Evolutionary conservation across 2,329 filamentous ascomycete genomes (phyloP), one percentile per base, ranked within the genome.

Genomic region (Penicillium expansum): DNA sequence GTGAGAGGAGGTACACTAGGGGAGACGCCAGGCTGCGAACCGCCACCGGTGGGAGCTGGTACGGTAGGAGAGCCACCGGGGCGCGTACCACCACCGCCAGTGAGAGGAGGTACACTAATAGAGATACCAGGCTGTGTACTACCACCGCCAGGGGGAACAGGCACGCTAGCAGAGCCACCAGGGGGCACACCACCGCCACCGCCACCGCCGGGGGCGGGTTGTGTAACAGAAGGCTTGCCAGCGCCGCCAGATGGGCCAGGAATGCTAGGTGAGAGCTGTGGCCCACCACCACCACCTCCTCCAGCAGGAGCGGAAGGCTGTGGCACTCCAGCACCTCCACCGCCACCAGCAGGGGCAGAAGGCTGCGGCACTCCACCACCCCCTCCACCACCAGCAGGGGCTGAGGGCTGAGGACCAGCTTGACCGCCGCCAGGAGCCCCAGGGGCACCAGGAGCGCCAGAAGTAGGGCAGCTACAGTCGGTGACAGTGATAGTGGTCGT

Each of bases 401-500:
- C 33, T 16, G 33, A 18, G 18, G 33, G 48, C 30, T 48, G 35
- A n/a, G 30, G n/a, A 10, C 22, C 44, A 50, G n/a, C 18, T 20
- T 33, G 48, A 11, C 48, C 35, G 14, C 29, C 37, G 44, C 59
- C 48, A 20, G 62, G 49, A 5, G 45, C 48, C 48, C 47, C 38
- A 13, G 60, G 47, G 14, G 22, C 47, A 14, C 52, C 50, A 30
- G 59, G 44, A 29, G 44, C 22, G 43, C 48, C 54, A 45, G 57
- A 55, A n/a, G 54, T 47, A 56, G 60, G 27, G 30, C 63, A 62
- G 41, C 54, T 55, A 52, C 65, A 67, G 44, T 59, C 60, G 22
- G 61, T 64, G 14, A 62, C 58, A 32, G 64, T 67, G 20, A 67
- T 47, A 18, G 64, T 67, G 20, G 56, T 64, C 9, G 62, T 41